Percentiles rank a stretch among this genome's conserved stretches.
These are phyloP conservation scores for Coemansia sp. DNA, from an alignment of 192 early-diverging fungal genomes.

Conservation along the genomic window DNA sequence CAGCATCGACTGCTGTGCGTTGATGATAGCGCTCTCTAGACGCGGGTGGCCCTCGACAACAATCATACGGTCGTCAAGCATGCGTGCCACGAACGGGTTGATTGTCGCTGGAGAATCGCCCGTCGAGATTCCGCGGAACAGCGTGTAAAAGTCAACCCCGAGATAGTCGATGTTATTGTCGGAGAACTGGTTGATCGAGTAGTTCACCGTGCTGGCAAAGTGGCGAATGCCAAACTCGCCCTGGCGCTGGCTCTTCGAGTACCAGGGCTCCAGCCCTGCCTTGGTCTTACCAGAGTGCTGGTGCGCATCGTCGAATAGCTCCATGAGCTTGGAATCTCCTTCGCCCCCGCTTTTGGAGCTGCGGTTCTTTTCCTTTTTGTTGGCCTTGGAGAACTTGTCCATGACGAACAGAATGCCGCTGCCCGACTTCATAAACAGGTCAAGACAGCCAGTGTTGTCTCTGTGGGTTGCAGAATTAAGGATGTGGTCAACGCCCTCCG, in stretches of 20 bases:
- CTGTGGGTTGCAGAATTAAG: slow-evolving; percentile 59
- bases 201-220: slow-evolving; percentile 69
- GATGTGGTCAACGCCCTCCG: slow-evolving; percentile 61
- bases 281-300: slow-evolving; percentile 23
- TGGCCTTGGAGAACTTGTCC: slow-evolving; percentile 61
- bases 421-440: slow-evolving; percentile 69
- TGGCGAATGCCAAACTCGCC: slow-evolving; percentile 78
- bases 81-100: slow-evolving; percentile 71
- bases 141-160: slow-evolving; percentile 78
- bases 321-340: slow-evolving; percentile 38
- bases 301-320: slow-evolving; percentile 43
- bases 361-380: slow-evolving; percentile 48
- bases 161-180: slow-evolving; percentile 76
- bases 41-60: slow-evolving; percentile 82
- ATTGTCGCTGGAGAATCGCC: slow-evolving; percentile 55
- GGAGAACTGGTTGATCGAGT: slow-evolving; percentile 62
- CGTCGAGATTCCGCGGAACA: slow-evolving; percentile 69
- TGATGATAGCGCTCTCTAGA: slow-evolving; percentile 72
- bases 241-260: slow-evolving; percentile 28
- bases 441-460: slow-evolving; percentile 71
- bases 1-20: slow-evolving; percentile 71
- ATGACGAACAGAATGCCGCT: slow-evolving; percentile 77
- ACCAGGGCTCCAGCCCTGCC: slow-evolving; percentile 28
- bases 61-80: slow-evolving; percentile 73
- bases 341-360: slow-evolving; percentile 34